A percentile compares a stretch with the other conserved stretches of the same genome.
phyloP scores from a whole-genome alignment of 1,284 basidiomycete species.

The Apiotrichum mycotoxinovorans region DNA sequence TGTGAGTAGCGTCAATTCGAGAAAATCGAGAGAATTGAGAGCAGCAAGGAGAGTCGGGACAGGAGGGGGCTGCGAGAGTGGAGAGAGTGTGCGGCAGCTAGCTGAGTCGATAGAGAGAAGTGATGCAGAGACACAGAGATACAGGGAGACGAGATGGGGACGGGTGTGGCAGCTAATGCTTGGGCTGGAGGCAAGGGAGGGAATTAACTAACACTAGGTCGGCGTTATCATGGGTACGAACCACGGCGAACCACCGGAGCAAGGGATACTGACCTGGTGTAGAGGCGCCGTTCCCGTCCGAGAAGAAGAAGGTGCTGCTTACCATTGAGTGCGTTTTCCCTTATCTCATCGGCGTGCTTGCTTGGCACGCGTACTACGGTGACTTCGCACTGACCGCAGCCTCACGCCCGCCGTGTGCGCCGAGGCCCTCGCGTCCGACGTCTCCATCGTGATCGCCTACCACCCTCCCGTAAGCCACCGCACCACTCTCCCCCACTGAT shows the following conservation, averaged over 20 bases:
- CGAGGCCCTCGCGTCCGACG: slow-evolving; percentile 64
- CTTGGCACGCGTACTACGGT: neutral
- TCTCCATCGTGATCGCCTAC: slow-evolving; percentile 73
- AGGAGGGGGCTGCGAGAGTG: too few species aligned
- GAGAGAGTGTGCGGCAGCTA: too few species aligned
- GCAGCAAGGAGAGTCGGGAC: too few species aligned
- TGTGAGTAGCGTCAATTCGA: slow-evolving; percentile 54
- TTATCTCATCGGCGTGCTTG: neutral
- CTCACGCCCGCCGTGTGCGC: slow-evolving; percentile 71
- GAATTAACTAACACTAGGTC: slow-evolving; percentile 59
- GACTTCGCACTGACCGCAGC: slow-evolving; percentile 50
- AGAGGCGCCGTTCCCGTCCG: slow-evolving; percentile 69
- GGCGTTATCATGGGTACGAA: slow-evolving; percentile 73
- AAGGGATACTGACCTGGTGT: slow-evolving; percentile 5
- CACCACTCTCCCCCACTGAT: neutral
- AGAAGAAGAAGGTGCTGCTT: slow-evolving; percentile 65
- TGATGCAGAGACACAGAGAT: too few species aligned
- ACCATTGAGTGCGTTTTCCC: slow-evolving; percentile 70
- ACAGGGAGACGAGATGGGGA: neutral
- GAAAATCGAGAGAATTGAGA: too few species aligned
- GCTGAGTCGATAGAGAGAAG: too few species aligned
- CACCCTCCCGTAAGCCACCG: slow-evolving; percentile 61
- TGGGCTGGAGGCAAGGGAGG: too few species aligned
- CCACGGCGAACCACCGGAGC: neutral
- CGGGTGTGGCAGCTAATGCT: too few species aligned